Evolutionary conservation across 164 flowering plant species (phyloP).

Genomic region (Brasenia schreberi): DNA sequence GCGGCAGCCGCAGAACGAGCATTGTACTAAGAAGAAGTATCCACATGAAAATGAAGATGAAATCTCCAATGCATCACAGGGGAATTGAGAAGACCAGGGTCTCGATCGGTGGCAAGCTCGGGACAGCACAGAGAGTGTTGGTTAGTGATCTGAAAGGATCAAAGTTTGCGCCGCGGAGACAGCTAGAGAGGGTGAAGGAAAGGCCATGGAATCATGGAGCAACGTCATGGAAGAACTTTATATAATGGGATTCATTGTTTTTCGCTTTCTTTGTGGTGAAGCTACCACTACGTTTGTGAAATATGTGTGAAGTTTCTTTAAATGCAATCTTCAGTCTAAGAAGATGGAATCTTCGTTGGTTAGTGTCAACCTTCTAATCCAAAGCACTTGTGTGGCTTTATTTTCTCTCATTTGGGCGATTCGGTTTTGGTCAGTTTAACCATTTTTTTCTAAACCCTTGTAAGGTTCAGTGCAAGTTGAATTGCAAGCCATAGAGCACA

Average conservation of each 20-base stretch:
- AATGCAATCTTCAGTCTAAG: too few relatives aligned
- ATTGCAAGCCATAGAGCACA: too few relatives aligned
- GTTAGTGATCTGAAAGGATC: conserved; percentile 25
- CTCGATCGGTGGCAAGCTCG: conserved; percentile 63
- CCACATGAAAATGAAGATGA: conserved; percentile 45
- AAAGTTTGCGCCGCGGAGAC: conserved; percentile 30
- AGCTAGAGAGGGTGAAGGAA: conserved; percentile 45
- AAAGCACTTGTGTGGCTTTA: too few relatives aligned
- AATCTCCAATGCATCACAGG: conserved; percentile 42
- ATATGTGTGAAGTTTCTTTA: too few relatives aligned
- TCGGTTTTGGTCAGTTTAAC: too few relatives aligned
- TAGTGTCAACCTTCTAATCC: too few relatives aligned
- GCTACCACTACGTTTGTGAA: neutral
- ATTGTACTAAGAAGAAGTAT: conserved; percentile 56
- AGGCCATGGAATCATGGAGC: conserved; percentile 55
- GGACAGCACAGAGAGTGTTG: conserved; percentile 43
- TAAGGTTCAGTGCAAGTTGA: too few relatives aligned
- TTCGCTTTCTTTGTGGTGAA: neutral
- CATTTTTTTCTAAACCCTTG: too few relatives aligned
- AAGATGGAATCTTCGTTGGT: too few relatives aligned
- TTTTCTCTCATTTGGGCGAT: too few relatives aligned
- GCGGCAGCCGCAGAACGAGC: conserved; percentile 37
- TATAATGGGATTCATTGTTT: too few relatives aligned
- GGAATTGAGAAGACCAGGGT: conserved; percentile 64
- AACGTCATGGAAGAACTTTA: neutral